Conservation (phyloP, 1,284 basidiomycete species). For the Chondrostereum purpureum region DNA sequence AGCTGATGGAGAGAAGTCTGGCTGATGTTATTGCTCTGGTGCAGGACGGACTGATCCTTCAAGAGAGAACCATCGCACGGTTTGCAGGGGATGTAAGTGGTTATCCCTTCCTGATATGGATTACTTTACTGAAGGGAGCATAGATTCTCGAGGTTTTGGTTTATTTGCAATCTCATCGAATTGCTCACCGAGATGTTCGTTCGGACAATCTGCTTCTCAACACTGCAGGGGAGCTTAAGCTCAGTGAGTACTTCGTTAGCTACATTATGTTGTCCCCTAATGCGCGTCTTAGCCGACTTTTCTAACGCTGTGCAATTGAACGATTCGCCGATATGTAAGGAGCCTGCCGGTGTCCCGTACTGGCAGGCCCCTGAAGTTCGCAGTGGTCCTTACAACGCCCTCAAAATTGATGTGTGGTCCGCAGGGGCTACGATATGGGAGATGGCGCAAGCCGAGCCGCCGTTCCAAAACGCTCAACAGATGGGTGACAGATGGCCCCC, state of each 20-base stretch:
- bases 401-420: constrained; percentile 76
- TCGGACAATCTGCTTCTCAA: constrained; percentile 75
- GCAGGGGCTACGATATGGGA: constrained; percentile 80
- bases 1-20: constrained; percentile 77
- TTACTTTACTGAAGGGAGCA: constrained; percentile 10
- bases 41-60: constrained; percentile 50
- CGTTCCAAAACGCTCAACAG: constrained; percentile 55
- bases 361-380: constrained; percentile 77
- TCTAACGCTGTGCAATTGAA: constrained; percentile 60
- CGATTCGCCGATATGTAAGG: constrained; percentile 35
- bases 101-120: constrained; percentile 3
- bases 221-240: constrained; percentile 58
- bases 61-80: constrained; percentile 60
- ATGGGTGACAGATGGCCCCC: constrained; percentile 60
- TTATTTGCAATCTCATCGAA: constrained; percentile 53
- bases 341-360: constrained; percentile 63
- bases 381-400: constrained; percentile 61
- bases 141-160: constrained; percentile 60
- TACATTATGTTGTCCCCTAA: constrained; percentile 3
- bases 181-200: constrained; percentile 73
- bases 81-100: constrained; percentile 67
- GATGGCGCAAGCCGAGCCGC: constrained; percentile 65
- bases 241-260: constrained; percentile 44
- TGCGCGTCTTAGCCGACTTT: constrained; percentile 56
- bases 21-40: constrained; percentile 67